A percentile compares a stretch with the other conserved stretches of the same genome.
phyloP scores from a whole-genome alignment of 148 eudicot genomes.

The Oxyria digyna region DNA sequence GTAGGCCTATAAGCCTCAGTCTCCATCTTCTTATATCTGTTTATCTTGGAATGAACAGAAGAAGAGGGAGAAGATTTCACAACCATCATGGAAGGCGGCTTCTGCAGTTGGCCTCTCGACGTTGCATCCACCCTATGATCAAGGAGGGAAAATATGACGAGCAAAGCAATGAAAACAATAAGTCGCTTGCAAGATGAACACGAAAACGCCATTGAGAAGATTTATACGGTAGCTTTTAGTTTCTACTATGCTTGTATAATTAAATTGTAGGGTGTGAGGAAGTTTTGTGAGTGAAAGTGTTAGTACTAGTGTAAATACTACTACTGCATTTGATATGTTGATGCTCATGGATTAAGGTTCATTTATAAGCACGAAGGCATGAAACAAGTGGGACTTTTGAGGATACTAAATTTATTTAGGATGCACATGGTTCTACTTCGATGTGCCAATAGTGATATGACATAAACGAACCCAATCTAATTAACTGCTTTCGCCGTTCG shows the following conservation, averaged over 20 bases:
- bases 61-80: not conserved
- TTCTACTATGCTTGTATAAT: too few species aligned
- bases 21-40: slow-evolving; percentile 30
- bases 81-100: slow-evolving; percentile 14
- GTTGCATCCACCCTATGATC: slow-evolving; percentile 11
- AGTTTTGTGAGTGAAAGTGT: too few species aligned
- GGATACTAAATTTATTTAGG: not conserved
- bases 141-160: slow-evolving; percentile 11
- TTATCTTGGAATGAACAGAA: not conserved
- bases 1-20: slow-evolving; percentile 43
- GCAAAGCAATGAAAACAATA: not conserved
- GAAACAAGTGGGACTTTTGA: not conserved
- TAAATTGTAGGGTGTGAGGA: too few species aligned
- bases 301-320: too few species aligned
- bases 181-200: not conserved
- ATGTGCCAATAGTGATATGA: not conserved
- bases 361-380: not conserved
- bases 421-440: not conserved
- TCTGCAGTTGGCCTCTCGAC: slow-evolving; percentile 1
- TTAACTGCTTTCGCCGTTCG: too few species aligned
- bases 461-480: not conserved
- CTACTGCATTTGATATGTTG: too few species aligned
- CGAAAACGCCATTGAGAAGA: not conserved
- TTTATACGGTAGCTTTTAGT: too few species aligned
- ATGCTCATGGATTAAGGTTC: not conserved